Conservation (phyloP, 2,329 filamentous ascomycete genomes). For the Tolypocladium endophyticum region DNA sequence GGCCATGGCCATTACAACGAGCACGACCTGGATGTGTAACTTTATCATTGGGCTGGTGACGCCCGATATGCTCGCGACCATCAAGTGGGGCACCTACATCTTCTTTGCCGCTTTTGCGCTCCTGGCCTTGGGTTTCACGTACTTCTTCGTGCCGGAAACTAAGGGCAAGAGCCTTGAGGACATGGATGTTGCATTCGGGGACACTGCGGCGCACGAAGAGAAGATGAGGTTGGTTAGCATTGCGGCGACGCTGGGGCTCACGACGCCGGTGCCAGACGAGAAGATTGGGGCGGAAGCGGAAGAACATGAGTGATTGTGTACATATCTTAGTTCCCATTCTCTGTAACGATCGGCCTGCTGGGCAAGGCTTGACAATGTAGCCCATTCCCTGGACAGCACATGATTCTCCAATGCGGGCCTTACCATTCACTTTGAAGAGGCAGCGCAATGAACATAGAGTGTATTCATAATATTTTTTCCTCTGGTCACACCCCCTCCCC, state of each 20-base stretch:
- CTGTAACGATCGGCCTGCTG: background rate
- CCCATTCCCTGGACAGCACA: no score
- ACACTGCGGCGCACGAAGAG: slow-evolving; percentile 24
- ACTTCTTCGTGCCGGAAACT: slow-evolving; percentile 48
- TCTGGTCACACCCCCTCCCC: no score
- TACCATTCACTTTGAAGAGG: no score
- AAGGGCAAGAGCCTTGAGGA: slow-evolving; percentile 43
- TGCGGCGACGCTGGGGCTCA: slow-evolving; percentile 15
- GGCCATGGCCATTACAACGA: slow-evolving; percentile 48
- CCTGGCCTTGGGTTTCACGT: slow-evolving; percentile 38
- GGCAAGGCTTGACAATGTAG: background rate
- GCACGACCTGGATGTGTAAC: slow-evolving; percentile 29
- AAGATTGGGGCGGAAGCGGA: slow-evolving; percentile 5
- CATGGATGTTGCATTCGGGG: slow-evolving; percentile 39
- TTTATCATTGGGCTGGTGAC: slow-evolving; percentile 25
- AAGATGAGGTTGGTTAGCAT: slow-evolving; percentile 15
- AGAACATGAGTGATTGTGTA: background rate
- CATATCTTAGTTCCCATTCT: background rate
- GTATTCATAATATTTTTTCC: no score
- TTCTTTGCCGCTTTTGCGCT: slow-evolving; percentile 49
- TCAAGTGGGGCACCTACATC: slow-evolving; percentile 42
- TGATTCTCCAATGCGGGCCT: background rate
- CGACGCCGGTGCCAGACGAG: slow-evolving; percentile 9
- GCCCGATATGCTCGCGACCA: slow-evolving; percentile 40
- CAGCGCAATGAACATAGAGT: no score